phyloP scores from a whole-genome alignment of 2,329 filamentous ascomycete species.

The Cadophora malorum region DNA sequence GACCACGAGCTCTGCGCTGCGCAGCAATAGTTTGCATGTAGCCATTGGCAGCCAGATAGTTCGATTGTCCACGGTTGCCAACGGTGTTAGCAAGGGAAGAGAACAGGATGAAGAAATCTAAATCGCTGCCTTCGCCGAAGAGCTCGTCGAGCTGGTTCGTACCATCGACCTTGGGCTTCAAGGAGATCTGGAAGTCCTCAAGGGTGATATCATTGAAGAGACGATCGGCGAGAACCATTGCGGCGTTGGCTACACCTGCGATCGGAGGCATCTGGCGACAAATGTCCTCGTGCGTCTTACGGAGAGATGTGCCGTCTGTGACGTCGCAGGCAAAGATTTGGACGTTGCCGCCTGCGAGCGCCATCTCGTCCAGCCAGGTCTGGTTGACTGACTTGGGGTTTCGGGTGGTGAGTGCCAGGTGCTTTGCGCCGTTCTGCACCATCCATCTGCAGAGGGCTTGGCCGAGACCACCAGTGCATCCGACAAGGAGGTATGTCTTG shows the following conservation, averaged over 20 bases:
- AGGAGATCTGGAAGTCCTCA: slow-evolving; percentile 38
- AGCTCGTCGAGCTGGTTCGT: slow-evolving; percentile 44
- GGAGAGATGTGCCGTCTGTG: slow-evolving; percentile 23
- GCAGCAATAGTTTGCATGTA: slow-evolving; percentile 46
- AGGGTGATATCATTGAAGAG: slow-evolving; percentile 44
- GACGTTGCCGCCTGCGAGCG: slow-evolving; percentile 20
- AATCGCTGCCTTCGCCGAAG: slow-evolving; percentile 38
- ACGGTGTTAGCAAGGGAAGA: slow-evolving; percentile 43
- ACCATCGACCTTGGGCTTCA: slow-evolving; percentile 48
- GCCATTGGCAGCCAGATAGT: slow-evolving; percentile 54
- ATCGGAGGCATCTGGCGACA: slow-evolving; percentile 45
- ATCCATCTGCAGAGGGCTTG: slow-evolving; percentile 50
- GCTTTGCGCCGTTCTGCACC: slow-evolving; percentile 47
- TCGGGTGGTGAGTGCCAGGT: slow-evolving; percentile 50
- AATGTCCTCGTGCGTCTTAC: slow-evolving; percentile 25
- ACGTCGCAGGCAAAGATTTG: slow-evolving; percentile 27
- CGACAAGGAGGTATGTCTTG: slow-evolving; percentile 44
- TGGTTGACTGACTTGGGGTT: slow-evolving; percentile 45
- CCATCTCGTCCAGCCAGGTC: slow-evolving; percentile 25
- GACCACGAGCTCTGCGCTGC: slow-evolving; percentile 49
- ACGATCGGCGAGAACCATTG: slow-evolving; percentile 52
- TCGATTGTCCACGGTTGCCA: slow-evolving; percentile 50
- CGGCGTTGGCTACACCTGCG: slow-evolving; percentile 51
- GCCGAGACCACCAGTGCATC: slow-evolving; percentile 43
- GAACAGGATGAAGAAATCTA: slow-evolving; percentile 50